phyloP scores from a whole-genome alignment of 306 rosid genomes.

The Pterocarpus macrocarpus region DNA sequence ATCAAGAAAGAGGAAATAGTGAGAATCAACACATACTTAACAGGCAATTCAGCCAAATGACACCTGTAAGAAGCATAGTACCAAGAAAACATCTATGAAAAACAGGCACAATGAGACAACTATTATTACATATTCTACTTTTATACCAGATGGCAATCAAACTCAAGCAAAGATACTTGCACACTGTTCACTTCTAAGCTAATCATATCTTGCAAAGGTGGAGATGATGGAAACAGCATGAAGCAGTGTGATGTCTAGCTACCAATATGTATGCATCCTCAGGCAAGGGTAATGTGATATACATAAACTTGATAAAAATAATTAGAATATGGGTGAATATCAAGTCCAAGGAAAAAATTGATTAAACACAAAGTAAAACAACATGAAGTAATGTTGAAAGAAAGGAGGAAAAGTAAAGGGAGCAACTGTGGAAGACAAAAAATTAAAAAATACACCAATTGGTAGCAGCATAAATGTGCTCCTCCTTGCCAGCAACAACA shows the following conservation, averaged over 20 bases:
- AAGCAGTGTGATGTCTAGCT: background rate
- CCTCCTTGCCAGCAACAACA: background rate
- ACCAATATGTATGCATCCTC: background rate
- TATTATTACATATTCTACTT: background rate
- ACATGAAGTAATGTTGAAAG: background rate
- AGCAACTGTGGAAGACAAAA: background rate
- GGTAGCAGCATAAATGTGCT: background rate
- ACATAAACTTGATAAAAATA: constrained; percentile 3
- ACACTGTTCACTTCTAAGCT: background rate
- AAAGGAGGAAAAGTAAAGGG: constrained; percentile 4
- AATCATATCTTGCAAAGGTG: background rate
- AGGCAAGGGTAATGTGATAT: background rate
- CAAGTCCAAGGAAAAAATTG: background rate
- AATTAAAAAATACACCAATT: background rate
- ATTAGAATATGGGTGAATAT: constrained; percentile 22
- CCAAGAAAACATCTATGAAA: background rate
- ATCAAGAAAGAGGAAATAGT: constrained; percentile 49
- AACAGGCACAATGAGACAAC: background rate
- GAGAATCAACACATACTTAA: constrained; percentile 33
- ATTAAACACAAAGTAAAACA: background rate
- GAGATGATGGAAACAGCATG: background rate
- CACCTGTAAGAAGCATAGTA: constrained; percentile 1
- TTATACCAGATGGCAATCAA: constrained; percentile 28
- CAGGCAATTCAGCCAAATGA: background rate
- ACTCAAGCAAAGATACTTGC: constrained; percentile 14